These are phyloP conservation scores for Venturia pyrina DNA, from an alignment of 2,329 filamentous ascomycete genomes.

Conservation along the genomic window DNA sequence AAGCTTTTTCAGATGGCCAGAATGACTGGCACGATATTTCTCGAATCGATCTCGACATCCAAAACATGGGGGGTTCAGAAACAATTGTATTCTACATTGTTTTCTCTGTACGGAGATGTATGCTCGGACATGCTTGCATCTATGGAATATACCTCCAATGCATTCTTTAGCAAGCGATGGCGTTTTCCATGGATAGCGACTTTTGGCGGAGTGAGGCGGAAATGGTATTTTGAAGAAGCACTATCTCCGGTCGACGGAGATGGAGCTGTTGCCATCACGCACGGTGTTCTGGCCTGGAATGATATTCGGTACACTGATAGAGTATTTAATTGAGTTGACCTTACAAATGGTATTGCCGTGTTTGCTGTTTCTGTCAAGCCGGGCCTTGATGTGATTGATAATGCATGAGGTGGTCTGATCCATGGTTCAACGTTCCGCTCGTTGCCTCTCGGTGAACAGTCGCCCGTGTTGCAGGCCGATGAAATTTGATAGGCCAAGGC, in stretches of 20 bases:
- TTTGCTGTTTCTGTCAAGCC: neutral
- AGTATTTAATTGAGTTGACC: neutral
- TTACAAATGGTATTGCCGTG: neutral
- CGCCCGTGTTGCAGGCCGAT: neutral
- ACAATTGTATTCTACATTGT: neutral
- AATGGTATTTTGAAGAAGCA: neutral
- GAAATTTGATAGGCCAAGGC: neutral
- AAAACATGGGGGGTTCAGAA: neutral
- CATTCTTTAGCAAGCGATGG: conserved; percentile 1
- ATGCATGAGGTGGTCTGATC: neutral
- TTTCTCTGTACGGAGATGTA: neutral
- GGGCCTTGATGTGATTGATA: neutral
- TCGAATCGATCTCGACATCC: neutral
- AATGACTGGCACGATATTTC: conserved; percentile 1
- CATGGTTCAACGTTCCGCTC: neutral
- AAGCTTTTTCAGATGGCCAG: conserved; percentile 1
- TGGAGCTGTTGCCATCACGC: neutral
- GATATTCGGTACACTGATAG: neutral
- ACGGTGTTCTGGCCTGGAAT: neutral
- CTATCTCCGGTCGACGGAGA: neutral
- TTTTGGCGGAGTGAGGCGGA: neutral
- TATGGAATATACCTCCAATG: neutral
- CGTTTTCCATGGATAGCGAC: neutral
- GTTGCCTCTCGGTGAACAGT: neutral
- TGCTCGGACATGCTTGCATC: neutral